Conservation (phyloP, 2,329 filamentous ascomycete genomes). For the Arthrobotrys sinensis region DNA sequence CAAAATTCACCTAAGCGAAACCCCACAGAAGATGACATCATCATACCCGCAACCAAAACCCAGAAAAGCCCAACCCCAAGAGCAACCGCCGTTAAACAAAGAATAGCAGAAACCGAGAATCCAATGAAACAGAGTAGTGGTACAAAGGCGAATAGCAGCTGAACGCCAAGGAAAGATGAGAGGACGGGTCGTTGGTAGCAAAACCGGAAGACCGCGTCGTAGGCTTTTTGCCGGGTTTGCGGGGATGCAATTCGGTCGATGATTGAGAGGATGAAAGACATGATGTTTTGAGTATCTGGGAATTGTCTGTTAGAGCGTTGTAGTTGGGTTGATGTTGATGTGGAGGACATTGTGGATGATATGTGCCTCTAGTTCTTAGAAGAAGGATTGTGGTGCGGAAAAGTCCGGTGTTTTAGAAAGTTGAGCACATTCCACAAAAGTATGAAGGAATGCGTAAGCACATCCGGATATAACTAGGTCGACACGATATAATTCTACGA, state of each 20-base stretch:
- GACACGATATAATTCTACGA: too few relatives aligned
- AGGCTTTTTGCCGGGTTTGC: slow-evolving; percentile 23
- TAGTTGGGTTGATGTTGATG: background rate
- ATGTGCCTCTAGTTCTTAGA: background rate
- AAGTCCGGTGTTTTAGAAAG: background rate
- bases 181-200: slow-evolving; percentile 49
- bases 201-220: slow-evolving; percentile 36
- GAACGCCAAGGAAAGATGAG: slow-evolving; percentile 44
- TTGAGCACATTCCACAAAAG: slow-evolving; percentile 17
- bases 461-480: background rate
- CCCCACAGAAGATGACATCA: slow-evolving; percentile 28
- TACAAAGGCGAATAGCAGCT: slow-evolving; percentile 42
- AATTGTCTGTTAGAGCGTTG: background rate
- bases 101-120: slow-evolving; percentile 31
- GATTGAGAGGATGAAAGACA: slow-evolving; percentile 49
- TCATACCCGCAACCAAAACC: slow-evolving; percentile 45
- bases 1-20: slow-evolving; percentile 2
- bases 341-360: slow-evolving; percentile 21
- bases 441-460: slow-evolving; percentile 29
- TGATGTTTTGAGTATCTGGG: slow-evolving; percentile 50
- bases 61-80: slow-evolving; percentile 45
- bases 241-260: slow-evolving; percentile 35
- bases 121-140: slow-evolving; percentile 45
- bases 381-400: background rate
- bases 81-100: slow-evolving; percentile 33